phyloP scores from a whole-genome alignment of 1,284 basidiomycete species.

The Leccinum fallax region DNA sequence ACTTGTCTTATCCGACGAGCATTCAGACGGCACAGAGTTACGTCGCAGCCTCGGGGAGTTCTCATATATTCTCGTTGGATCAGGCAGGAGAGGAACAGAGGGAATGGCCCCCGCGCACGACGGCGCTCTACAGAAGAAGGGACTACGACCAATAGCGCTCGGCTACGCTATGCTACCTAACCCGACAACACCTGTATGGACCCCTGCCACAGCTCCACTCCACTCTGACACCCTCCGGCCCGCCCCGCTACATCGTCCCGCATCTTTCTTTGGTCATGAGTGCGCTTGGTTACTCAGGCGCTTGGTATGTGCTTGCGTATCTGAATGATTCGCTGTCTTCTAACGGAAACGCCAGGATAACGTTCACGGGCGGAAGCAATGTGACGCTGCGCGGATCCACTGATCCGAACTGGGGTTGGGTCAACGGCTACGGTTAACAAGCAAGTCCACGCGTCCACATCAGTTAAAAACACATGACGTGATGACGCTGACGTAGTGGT shows the following conservation, averaged over 20 bases:
- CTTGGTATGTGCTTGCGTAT: conserved; percentile 27
- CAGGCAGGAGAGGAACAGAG: no score
- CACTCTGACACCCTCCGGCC: no score
- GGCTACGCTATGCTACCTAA: no score
- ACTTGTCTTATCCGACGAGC: conserved; percentile 55
- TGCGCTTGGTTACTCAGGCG: conserved; percentile 41
- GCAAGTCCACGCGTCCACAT: conserved; percentile 32
- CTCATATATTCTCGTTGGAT: no score
- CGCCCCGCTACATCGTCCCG: no score
- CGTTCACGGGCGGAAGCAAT: conserved; percentile 56
- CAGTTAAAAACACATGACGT: background rate
- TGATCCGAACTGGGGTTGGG: conserved; percentile 62
- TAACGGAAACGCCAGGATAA: conserved; percentile 38
- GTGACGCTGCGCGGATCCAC: conserved; percentile 56
- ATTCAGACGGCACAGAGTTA: conserved; percentile 52
- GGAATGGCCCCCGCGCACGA: no score
- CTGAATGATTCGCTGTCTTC: background rate
- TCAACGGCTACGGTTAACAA: conserved; percentile 60
- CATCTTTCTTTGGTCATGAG: background rate
- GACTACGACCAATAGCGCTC: no score
- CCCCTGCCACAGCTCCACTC: no score
- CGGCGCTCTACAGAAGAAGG: no score
- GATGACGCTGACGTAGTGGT: conserved; percentile 43
- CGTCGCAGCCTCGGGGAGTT: conserved; percentile 12
- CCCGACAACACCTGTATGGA: no score